Evolutionary conservation across 495 filamentous ascomycete genomes (phyloP).

Genomic region (Penicillium bialowiezense): DNA sequence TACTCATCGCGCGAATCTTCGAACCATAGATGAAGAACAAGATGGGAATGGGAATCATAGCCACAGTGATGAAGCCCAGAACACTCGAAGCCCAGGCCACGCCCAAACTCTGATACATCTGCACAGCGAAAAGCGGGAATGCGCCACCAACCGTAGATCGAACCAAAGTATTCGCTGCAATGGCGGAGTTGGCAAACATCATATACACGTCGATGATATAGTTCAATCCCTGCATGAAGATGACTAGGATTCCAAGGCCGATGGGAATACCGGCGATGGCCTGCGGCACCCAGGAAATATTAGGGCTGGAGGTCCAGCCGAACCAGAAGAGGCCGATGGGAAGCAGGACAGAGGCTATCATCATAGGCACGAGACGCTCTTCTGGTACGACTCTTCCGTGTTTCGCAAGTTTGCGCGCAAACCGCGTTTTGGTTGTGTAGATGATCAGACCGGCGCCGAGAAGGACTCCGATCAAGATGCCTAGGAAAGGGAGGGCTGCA

Average conservation of each 20-base stretch:
- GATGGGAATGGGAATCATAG: conserved; percentile 67
- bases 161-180: conserved; percentile 66
- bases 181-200: conserved; percentile 59
- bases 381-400: conserved; percentile 55
- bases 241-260: conserved; percentile 53
- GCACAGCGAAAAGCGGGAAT: conserved; percentile 63
- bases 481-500: conserved; percentile 58
- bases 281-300: conserved; percentile 46
- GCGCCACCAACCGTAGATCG: conserved; percentile 60
- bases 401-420: conserved; percentile 45
- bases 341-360: conserved; percentile 52
- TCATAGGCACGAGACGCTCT: conserved; percentile 56
- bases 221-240: conserved; percentile 59
- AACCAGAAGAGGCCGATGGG: conserved; percentile 64
- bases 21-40: conserved; percentile 69
- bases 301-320: conserved; percentile 53
- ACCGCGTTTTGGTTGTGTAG: conserved; percentile 49
- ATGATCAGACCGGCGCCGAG: conserved; percentile 47
- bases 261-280: conserved; percentile 49
- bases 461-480: conserved; percentile 54
- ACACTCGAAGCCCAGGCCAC: conserved; percentile 64
- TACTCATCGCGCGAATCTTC: conserved; percentile 55
- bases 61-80: conserved; percentile 60
- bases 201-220: conserved; percentile 65
- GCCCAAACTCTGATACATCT: conserved; percentile 61